These are phyloP conservation scores for Rhynchosporium secalis DNA, from an alignment of 2,329 filamentous ascomycete species.

Conservation along the genomic window DNA sequence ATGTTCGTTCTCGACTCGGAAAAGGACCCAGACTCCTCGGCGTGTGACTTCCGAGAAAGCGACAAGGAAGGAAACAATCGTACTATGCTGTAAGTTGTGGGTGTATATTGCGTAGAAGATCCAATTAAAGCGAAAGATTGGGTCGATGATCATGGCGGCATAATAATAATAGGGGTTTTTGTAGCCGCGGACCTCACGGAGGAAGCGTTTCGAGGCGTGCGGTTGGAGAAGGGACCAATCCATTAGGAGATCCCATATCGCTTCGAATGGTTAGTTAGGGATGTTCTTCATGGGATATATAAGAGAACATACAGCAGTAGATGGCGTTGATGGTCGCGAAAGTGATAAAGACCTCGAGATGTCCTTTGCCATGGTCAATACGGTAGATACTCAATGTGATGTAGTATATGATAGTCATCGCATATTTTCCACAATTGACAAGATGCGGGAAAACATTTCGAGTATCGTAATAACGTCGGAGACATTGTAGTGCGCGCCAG, in stretches of 20 bases:
- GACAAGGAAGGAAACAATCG: conserved; percentile 77
- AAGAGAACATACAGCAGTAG: conserved; percentile 66
- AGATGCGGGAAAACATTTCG: conserved; percentile 87
- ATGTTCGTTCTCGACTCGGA: conserved; percentile 97
- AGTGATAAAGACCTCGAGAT: conserved; percentile 72
- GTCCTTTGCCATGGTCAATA: conserved; percentile 57
- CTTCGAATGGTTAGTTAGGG: conserved; percentile 41
- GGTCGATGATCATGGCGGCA: conserved; percentile 75
- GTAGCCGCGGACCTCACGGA: conserved; percentile 78
- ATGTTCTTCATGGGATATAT: background rate
- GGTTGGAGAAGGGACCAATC: conserved; percentile 91
- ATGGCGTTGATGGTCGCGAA: conserved; percentile 80
- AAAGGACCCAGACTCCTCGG: conserved; percentile 85
- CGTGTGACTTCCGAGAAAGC: conserved; percentile 78
- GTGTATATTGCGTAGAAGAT: conserved; percentile 85
- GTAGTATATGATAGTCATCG: conserved; percentile 78
- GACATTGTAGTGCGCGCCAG: conserved; percentile 87
- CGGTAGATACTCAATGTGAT: conserved; percentile 81
- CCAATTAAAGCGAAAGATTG: conserved; percentile 87
- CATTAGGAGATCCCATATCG: conserved; percentile 93
- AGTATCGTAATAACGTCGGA: conserved; percentile 87
- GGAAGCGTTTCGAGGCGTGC: conserved; percentile 62
- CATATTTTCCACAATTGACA: conserved; percentile 89
- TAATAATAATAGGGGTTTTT: conserved; percentile 85
- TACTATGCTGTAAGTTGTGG: conserved; percentile 77